Conservation (phyloP, 768 basidiomycete species). For the Phylloporus scabripes region DNA sequence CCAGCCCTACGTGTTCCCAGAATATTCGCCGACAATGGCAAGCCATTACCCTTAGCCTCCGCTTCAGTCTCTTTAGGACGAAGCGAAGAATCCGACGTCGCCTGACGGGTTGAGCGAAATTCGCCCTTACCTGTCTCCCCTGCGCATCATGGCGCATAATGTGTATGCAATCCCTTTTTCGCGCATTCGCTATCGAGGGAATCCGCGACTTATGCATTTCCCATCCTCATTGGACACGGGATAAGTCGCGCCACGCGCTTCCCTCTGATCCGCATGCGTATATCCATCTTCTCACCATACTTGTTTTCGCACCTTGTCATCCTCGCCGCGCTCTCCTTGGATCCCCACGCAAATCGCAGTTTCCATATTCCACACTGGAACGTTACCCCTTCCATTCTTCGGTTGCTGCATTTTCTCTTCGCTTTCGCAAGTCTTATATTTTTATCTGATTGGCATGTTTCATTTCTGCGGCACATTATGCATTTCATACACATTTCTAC, state of each 20-base stretch:
- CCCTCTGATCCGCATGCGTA: conserved; percentile 20
- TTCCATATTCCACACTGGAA: conserved; percentile 2
- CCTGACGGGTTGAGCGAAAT: conserved; percentile 20
- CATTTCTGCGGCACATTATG: conserved; percentile 24
- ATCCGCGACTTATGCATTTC: conserved; percentile 18
- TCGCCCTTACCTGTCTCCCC: conserved; percentile 5
- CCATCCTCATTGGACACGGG: conserved; percentile 17
- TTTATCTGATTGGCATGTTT: conserved; percentile 24
- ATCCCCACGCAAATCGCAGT: conserved; percentile 19
- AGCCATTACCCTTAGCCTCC: conserved; percentile 48
- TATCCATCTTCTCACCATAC: conserved; percentile 11
- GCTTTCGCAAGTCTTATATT: conserved; percentile 19
- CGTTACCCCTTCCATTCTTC: conserved; percentile 6
- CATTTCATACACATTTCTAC: conserved; percentile 27
- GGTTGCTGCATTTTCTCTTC: conserved; percentile 8
- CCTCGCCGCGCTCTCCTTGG: conserved; percentile 10
- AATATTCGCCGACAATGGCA: conserved; percentile 56
- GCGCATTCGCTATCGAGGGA: conserved; percentile 22
- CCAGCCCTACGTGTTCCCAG: conserved; percentile 54
- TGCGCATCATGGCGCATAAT: conserved; percentile 12
- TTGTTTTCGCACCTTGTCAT: conserved; percentile 4
- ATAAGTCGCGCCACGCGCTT: conserved; percentile 22
- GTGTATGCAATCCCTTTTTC: conserved; percentile 22
- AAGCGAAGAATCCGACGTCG: conserved; percentile 34
- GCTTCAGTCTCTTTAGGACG: conserved; percentile 54